A percentile compares a stretch with the other conserved stretches of the same genome.
phyloP scores from a whole-genome alignment of 306 rosid species.

The Betula pendula region DNA sequence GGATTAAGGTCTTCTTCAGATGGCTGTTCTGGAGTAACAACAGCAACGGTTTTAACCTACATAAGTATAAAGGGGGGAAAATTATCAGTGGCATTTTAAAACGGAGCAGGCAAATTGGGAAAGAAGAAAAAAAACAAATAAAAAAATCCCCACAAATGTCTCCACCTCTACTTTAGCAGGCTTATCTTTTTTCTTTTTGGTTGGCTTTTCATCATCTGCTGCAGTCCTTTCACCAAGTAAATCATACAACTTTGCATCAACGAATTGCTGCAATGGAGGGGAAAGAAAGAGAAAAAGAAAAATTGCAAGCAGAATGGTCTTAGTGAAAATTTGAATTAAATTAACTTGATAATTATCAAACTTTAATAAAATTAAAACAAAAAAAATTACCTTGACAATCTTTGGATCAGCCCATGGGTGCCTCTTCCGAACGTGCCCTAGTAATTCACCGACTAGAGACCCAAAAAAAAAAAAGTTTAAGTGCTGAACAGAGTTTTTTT shows the following conservation, averaged over 20 bases:
- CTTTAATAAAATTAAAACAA: not conserved
- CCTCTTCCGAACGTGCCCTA: slow-evolving; percentile 79
- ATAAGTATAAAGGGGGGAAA: slow-evolving; percentile 22
- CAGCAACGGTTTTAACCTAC: slow-evolving; percentile 58
- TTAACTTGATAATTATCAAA: slow-evolving; percentile 9
- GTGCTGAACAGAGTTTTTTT: not conserved
- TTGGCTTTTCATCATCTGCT: slow-evolving; percentile 80
- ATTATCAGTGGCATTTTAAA: slow-evolving; percentile 14
- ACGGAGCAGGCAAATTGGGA: slow-evolving; percentile 9
- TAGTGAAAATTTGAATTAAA: slow-evolving; percentile 10
- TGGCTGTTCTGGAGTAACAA: slow-evolving; percentile 58
- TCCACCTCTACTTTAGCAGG: slow-evolving; percentile 83
- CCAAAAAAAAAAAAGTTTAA: slow-evolving; percentile 3
- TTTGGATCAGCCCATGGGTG: slow-evolving; percentile 98
- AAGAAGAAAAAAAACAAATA: not conserved
- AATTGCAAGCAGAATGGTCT: not conserved
- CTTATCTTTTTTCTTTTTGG: slow-evolving; percentile 88
- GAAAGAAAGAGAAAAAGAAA: slow-evolving; percentile 3
- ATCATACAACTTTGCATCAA: slow-evolving; percentile 70
- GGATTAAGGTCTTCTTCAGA: slow-evolving; percentile 92
- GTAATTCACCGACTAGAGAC: slow-evolving; percentile 79
- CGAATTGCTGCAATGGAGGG: slow-evolving; percentile 52
- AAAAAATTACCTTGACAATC: slow-evolving; percentile 73
- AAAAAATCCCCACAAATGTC: slow-evolving; percentile 1
- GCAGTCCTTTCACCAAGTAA: slow-evolving; percentile 91